Evolutionary conservation across 1,284 basidiomycete genomes (phyloP).

Genomic region (Wallemia ichthyophaga): DNA sequence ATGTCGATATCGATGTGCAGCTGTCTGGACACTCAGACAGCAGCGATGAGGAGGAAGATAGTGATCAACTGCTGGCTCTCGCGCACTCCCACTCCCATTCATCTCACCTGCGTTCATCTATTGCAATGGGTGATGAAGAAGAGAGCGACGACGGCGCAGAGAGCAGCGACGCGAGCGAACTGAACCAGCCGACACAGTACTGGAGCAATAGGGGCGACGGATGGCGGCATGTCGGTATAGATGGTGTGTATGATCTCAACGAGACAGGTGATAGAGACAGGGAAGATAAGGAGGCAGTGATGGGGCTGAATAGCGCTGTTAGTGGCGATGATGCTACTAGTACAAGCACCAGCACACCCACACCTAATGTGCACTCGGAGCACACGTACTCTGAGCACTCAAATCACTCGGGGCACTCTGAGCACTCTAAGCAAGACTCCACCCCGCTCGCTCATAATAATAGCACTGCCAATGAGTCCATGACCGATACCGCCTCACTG

Average conservation of each 20-base stretch:
- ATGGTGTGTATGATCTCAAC: too few species aligned
- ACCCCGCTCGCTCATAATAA: too few species aligned
- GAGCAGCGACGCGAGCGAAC: background rate
- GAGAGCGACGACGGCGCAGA: background rate
- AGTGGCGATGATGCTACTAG: too few species aligned
- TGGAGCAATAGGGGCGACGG: background rate
- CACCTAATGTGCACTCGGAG: background rate
- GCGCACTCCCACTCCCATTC: background rate
- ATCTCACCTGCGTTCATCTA: background rate
- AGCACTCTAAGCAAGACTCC: too few species aligned
- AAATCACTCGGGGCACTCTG: too few species aligned
- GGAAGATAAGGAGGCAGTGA: too few species aligned
- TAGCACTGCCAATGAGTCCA: background rate
- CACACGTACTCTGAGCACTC: too few species aligned
- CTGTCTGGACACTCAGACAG: background rate
- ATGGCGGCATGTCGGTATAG: background rate
- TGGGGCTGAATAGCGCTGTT: too few species aligned
- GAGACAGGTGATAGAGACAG: too few species aligned
- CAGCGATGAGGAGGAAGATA: background rate
- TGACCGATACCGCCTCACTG: background rate
- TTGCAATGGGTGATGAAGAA: background rate
- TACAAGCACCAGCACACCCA: background rate
- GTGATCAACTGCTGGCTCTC: background rate
- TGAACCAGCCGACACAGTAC: background rate
- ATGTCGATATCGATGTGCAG: constrained; percentile 4